Percentiles rank a stretch among this genome's conserved stretches.
Evolutionary conservation across 495 filamentous ascomycete species (phyloP).

Genomic region (Aspergillus baeticus): DNA sequence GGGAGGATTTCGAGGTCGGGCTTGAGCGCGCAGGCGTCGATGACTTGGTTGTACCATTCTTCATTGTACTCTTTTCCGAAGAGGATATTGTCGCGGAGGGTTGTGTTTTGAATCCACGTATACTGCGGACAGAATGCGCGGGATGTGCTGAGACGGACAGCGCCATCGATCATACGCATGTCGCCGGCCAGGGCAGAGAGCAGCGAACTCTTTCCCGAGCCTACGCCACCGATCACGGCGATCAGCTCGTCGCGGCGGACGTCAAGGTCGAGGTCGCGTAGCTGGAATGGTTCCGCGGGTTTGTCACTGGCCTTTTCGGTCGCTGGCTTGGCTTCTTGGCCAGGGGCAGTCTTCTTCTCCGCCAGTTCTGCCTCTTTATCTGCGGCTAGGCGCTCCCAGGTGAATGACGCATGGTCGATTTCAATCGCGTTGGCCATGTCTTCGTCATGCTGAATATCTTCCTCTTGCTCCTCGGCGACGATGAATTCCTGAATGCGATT

Average conservation of each 20-base stretch:
- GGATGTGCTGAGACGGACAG: slow-evolving; percentile 70
- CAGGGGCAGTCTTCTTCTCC: slow-evolving; percentile 27
- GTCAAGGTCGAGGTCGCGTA: slow-evolving; percentile 70
- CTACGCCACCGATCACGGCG: slow-evolving; percentile 88
- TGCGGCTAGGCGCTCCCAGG: slow-evolving; percentile 68
- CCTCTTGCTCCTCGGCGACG: slow-evolving; percentile 77
- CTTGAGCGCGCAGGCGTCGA: slow-evolving; percentile 56
- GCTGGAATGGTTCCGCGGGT: slow-evolving; percentile 65
- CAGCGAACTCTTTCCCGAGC: slow-evolving; percentile 88
- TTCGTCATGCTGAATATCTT: slow-evolving; percentile 64
- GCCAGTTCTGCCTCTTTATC: slow-evolving; percentile 18
- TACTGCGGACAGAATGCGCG: slow-evolving; percentile 93
- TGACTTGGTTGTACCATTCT: slow-evolving; percentile 54
- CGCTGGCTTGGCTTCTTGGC: slow-evolving; percentile 20
- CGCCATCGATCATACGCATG: slow-evolving; percentile 80
- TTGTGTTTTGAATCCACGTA: slow-evolving; percentile 95
- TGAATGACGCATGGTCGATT: slow-evolving; percentile 75
- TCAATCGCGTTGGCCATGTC: slow-evolving; percentile 67
- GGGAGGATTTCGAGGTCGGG: slow-evolving; percentile 57
- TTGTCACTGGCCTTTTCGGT: slow-evolving; percentile 41
- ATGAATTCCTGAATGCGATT: slow-evolving; percentile 85
- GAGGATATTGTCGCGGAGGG: slow-evolving; percentile 82
- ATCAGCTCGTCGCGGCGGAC: slow-evolving; percentile 81
- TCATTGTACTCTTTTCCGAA: slow-evolving; percentile 70
- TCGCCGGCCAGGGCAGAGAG: slow-evolving; percentile 89